Evolutionary conservation across 2,329 filamentous ascomycete species (phyloP), one percentile per base, ranked within the genome.

Genomic region (Cylindrodendrum hubeiense): DNA sequence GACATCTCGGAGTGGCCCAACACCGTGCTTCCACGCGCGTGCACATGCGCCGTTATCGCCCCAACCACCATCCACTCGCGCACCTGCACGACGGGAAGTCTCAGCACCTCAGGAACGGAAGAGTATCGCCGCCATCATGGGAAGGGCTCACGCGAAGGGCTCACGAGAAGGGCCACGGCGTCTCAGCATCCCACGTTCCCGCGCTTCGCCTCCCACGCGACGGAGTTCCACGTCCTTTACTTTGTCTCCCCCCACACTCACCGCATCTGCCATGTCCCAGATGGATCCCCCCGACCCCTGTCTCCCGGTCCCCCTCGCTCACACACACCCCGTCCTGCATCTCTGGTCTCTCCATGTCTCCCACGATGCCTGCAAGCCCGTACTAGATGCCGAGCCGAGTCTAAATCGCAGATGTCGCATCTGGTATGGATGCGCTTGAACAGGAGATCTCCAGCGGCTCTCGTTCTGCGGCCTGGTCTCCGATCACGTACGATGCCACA

Each of bases 231-330:
- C 61, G 41, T 63, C 60, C 37, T 43, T 46, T 37, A 9, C 26
- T 53, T 41, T n/a, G n/a, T 17, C 53, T 41, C 49, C 66, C 69
- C 71, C 70, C 71, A 69, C 71, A 73, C 69, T 68, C 71, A 74
- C 71, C 71, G 70, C 69, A 71, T 68, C 71, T 61, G 61, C 60
- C 63, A 59, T 64, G 54, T 60, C 60, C 66, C 55, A 49, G 58
- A 63, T 67, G 63, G 55, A 53, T 66, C 49, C 54, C 54, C 24
- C 33, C 21, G 4, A 41, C 57, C 62, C 62, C 62, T 65, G 62
- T 46, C 53, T 56, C 37, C 22, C 56, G 52, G 41, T 54, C 61
- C 69, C 63, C 65, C 60, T 66, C 63, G 39, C 62, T 65, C 39
- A 21, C 65, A 63, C 59, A 60, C 37, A 28, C 57, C 41, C 43